Evolutionary conservation across 805 yeast genomes (phyloP), one percentile per base, ranked within the genome.

Genomic region (Ogataea populi-albae): DNA sequence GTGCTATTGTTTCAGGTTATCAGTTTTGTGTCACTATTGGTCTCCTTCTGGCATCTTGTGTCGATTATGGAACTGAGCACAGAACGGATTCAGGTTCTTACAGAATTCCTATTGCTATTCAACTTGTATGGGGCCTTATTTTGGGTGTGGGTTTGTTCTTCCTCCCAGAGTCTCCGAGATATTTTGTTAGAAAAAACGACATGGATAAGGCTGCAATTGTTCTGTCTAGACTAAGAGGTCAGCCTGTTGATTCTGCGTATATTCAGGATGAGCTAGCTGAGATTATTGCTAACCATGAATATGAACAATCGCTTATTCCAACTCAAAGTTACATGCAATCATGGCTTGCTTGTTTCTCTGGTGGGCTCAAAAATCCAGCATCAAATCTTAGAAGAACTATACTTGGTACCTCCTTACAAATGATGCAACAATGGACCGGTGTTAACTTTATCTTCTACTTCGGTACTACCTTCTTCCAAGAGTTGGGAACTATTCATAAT

Each of bases 141-240:
- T 67, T 86, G 32, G 66, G 68, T 30, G 42, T 60, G n/a, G 94
- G 93, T 19, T 66, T 86, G 61, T 54, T 73, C 34, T 68, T 79
- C 45, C 64, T 85, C 26, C 89, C 94, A 17, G 95, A 85, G 52
- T 71, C 84, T 27, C 94, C 95, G 24, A 71, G 95, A 51, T 86
- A 63, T 61, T 73, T 62, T 42, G 79, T 86, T 20, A 74, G 73
- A 32, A 74, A 75, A 45, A 75, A 74, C 43, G 60, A 70, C 17
- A 52, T 73, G 35, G 79, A 72, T n/a, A 66, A 71, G 29, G 91
- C 89, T 2, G 64, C 74, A 21, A 52, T 63, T 17, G 70, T 80
- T 18, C 64, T 85, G 44, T 55, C 79, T 10, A 71, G 68, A 46
- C 62, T 83, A 30, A 66, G 83, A 57, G 69, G 77, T 30, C 66